Evolutionary conservation across 1,284 basidiomycete species (phyloP).

Genomic region (Salmacisia buchloeana): DNA sequence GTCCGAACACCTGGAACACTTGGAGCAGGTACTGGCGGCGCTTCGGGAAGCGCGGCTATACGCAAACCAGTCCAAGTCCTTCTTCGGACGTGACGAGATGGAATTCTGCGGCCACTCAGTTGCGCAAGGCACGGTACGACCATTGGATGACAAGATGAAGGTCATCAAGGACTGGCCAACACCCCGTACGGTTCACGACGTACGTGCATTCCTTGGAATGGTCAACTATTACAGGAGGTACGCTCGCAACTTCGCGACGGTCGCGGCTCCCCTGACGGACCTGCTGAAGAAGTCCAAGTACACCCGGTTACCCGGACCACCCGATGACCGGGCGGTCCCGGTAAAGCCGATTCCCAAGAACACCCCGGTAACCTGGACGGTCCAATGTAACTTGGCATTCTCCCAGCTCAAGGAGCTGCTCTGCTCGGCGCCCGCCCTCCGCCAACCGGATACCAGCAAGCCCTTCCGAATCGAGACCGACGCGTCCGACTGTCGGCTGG

Average conservation of each 20-base stretch:
- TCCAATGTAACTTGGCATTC: background rate
- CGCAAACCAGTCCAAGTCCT: conserved; percentile 7
- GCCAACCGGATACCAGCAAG: background rate
- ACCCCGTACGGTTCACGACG: conserved; percentile 42
- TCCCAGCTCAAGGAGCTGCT: background rate
- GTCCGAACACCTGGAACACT: conserved; percentile 6
- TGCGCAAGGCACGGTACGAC: background rate
- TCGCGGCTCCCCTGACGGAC: background rate
- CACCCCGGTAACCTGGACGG: conserved; percentile 4
- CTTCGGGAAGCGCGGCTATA: conserved; percentile 3
- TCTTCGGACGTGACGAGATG: background rate
- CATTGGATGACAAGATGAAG: conserved; percentile 48
- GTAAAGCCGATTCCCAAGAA: background rate
- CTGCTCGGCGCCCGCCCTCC: background rate
- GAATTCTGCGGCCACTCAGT: conserved; percentile 12
- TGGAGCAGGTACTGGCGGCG: background rate
- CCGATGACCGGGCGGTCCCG: background rate
- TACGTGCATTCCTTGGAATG: conserved; percentile 4
- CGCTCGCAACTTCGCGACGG: background rate
- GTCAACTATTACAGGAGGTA: conserved; percentile 8
- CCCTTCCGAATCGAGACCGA: conserved; percentile 6
- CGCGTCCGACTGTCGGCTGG: too few species aligned
- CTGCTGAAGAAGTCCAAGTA: conserved; percentile 1
- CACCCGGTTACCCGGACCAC: background rate
- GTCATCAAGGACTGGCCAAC: conserved; percentile 52